These are phyloP conservation scores for Mycena albidolilacea DNA, from an alignment of 768 basidiomycete species.

Conservation along the genomic window DNA sequence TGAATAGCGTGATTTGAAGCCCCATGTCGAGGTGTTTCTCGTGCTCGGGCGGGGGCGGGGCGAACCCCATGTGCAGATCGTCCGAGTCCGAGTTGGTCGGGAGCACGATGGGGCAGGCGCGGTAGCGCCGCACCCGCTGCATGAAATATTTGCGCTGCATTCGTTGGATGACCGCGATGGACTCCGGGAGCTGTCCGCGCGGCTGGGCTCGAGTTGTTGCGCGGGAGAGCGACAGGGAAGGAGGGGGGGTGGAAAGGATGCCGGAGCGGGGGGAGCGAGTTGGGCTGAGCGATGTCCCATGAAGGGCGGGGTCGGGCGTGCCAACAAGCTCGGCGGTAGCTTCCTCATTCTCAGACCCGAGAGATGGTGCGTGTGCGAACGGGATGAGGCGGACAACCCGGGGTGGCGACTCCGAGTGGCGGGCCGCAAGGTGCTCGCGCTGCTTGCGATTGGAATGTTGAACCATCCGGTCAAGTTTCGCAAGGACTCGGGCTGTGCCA, in stretches of 20 bases:
- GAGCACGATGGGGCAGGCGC: neutral
- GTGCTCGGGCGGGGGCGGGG: neutral
- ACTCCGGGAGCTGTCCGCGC: neutral
- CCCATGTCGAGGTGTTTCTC: neutral
- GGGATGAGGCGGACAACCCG: no score
- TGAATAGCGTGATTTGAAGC: neutral
- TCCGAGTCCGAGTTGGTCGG: neutral
- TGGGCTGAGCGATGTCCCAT: neutral
- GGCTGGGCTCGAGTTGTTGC: neutral
- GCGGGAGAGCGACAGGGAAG: neutral
- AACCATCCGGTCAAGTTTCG: neutral
- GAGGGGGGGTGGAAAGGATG: neutral
- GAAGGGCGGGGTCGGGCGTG: neutral
- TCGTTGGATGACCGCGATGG: neutral
- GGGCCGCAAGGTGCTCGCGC: neutral
- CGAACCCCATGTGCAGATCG: neutral
- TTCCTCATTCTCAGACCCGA: no score
- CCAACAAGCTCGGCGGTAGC: neutral
- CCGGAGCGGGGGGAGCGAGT: neutral
- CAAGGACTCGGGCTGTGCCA: neutral
- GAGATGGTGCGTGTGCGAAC: no score
- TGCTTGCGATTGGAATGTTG: neutral
- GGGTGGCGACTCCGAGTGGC: neutral
- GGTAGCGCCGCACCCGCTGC: neutral
- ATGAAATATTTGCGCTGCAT: neutral